These are phyloP conservation scores for Trametes versicolor DNA, from an alignment of 1,284 basidiomycete species.

Conservation along the genomic window DNA sequence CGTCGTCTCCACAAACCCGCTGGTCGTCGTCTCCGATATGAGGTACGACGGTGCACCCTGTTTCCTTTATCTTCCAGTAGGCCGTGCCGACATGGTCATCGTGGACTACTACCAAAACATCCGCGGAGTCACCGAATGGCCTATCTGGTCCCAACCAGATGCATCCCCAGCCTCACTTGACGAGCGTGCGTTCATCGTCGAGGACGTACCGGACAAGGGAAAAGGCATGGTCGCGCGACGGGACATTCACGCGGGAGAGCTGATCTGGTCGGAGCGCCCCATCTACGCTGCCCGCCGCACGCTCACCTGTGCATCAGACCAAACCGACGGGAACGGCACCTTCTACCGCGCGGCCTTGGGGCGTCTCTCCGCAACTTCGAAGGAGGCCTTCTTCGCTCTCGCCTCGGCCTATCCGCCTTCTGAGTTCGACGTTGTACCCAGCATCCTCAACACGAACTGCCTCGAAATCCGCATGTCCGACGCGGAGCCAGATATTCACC, in stretches of 20 bases:
- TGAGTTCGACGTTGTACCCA: constrained; percentile 13
- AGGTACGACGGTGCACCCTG: constrained; percentile 24
- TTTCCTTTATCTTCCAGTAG: constrained; percentile 23
- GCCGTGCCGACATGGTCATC: constrained; percentile 9
- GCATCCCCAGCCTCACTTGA: background rate
- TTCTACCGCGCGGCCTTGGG: constrained; percentile 19
- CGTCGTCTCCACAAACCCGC: constrained; percentile 12
- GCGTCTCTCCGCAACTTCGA: background rate
- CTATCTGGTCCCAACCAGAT: background rate
- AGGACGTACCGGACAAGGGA: constrained; percentile 27
- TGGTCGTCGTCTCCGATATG: constrained; percentile 17
- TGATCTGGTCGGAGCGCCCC: constrained; percentile 33
- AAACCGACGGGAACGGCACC: constrained; percentile 16
- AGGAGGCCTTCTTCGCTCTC: constrained; percentile 4
- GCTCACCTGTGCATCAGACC: constrained; percentile 20
- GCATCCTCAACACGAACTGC: constrained; percentile 25
- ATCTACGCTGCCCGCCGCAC: constrained; percentile 12
- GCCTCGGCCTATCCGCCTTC: constrained; percentile 4
- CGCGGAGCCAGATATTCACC: background rate
- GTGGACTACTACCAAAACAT: constrained; percentile 13
- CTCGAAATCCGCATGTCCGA: constrained; percentile 17
- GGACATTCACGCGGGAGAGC: constrained; percentile 35
- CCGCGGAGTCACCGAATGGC: background rate
- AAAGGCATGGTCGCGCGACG: constrained; percentile 36
- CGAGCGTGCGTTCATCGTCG: background rate